Base-by-base conservation (phyloP, 129 eudicot genomes). In the Tanacetum coccineum region DNA sequence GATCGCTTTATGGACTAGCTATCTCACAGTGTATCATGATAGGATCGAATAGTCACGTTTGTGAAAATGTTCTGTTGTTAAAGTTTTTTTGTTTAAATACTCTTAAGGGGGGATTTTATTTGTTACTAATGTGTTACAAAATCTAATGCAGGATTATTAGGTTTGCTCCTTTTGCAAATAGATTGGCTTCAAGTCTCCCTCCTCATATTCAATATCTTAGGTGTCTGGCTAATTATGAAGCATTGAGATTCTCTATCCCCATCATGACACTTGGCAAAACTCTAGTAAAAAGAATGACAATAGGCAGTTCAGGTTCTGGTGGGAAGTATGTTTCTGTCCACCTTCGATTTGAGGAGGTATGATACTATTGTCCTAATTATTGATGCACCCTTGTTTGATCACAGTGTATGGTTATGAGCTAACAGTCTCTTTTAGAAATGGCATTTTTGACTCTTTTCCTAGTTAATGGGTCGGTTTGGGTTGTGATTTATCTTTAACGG, bases 331-430 rank as follows among this genome's bases (percentile, higher is more conserved):
- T 82, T 59, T 81, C 97, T 17, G 64, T 90, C 76, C 97, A 90
- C 79, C 97, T 90, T 68, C 88, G 97, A 12, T 90, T 90, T 62
- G 97, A 90, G 74, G 97, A 90, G 91, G 97, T 90, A 81, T 70
- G 80, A 71, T 74, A 40, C 20, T 55, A 15, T 11, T 64, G 22
- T 6, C 40, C 40, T 32, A 32, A 32, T 6, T 32, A 6, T 32
- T 32, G 40, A 32, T 28, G 8, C 40, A 32, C 39, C 39, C 39
- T 53, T 28, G 14, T 22, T 56, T 56, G 62, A 30, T 20, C 39
- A 22, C 62, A 56, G 39, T 56, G 4, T 56, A 22, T 56, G 17
- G 32, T 56, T 56, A 22, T 22, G 6, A 53, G 32, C 12, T 53
- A 19, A 53, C 14, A 53, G 30, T 9, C 59, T 53, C 8, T 55